These are phyloP conservation scores for Glutinoglossum americanum DNA, from an alignment of 495 filamentous ascomycete genomes.

Conservation along the genomic window DNA sequence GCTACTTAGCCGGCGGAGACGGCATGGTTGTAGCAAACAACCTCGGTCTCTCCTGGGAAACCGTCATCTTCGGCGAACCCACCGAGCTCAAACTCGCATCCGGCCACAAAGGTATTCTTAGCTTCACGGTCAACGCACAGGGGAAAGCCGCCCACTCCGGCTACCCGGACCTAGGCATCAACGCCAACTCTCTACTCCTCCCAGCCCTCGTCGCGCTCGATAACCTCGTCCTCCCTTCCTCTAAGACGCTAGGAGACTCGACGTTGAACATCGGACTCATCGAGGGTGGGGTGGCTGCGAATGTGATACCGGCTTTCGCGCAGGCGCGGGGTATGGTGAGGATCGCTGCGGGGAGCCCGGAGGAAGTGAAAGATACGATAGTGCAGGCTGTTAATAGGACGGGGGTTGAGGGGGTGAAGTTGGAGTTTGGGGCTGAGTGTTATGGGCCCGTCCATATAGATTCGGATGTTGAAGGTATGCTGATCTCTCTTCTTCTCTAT, in stretches of 20 bases:
- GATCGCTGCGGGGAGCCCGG: constrained; percentile 48
- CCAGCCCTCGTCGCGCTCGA: constrained; percentile 41
- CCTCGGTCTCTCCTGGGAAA: constrained; percentile 28
- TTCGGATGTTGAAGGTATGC: constrained; percentile 42
- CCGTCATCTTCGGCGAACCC: constrained; percentile 80
- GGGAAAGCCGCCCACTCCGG: constrained; percentile 68
- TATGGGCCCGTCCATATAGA: constrained; percentile 27
- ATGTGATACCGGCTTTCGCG: constrained; percentile 65
- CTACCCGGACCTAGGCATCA: constrained; percentile 69
- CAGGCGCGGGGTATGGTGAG: constrained; percentile 43
- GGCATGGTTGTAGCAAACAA: constrained; percentile 58
- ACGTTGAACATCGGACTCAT: constrained; percentile 71
- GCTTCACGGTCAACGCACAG: constrained; percentile 36
- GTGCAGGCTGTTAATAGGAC: constrained; percentile 32
- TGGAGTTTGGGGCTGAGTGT: constrained; percentile 17
- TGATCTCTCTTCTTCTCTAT: background rate
- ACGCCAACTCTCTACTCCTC: constrained; percentile 54
- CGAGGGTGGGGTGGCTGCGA: constrained; percentile 64
- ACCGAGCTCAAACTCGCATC: constrained; percentile 69
- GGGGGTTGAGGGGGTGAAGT: constrained; percentile 33
- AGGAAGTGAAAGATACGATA: constrained; percentile 31
- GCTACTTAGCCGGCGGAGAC: constrained; percentile 32
- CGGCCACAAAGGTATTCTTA: constrained; percentile 71
- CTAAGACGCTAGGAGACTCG: constrained; percentile 58
- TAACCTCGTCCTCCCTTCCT: constrained; percentile 44